These are phyloP conservation scores for Tephrocybe sp. DNA, from an alignment of 768 basidiomycete species.

Conservation along the genomic window DNA sequence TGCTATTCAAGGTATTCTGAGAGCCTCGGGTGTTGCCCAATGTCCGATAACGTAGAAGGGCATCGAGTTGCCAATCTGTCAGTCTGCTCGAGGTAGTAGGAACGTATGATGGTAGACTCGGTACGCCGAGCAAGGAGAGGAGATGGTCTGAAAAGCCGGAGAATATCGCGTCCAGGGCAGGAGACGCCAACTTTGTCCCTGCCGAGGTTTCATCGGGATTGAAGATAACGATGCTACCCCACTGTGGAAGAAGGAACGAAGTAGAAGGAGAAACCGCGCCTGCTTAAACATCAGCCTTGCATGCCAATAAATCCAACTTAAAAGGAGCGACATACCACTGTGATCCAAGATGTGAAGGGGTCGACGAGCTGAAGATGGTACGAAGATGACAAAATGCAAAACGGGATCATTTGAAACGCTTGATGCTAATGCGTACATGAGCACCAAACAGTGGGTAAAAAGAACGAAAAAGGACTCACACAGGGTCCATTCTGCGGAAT, in stretches of 20 bases:
- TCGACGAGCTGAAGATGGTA: conserved; percentile 67
- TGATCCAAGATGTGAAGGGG: conserved; percentile 67
- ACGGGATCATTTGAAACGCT: conserved; percentile 93
- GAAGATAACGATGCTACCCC: conserved; percentile 84
- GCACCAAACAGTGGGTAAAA: not conserved
- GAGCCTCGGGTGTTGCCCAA: conserved; percentile 66
- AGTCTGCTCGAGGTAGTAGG: conserved; percentile 25
- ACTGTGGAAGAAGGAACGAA: conserved; percentile 90
- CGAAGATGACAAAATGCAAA: conserved; percentile 86
- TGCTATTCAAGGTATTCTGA: conserved; percentile 77
- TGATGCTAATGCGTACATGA: conserved; percentile 56
- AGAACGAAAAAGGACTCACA: conserved; percentile 43
- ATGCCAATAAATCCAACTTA: conserved; percentile 1
- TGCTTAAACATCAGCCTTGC: conserved; percentile 23
- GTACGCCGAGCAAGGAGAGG: conserved; percentile 76
- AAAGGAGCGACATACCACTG: conserved; percentile 35
- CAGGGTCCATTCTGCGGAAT: conserved; percentile 94
- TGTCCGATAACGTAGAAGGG: conserved; percentile 67
- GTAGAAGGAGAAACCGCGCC: conserved; percentile 47
- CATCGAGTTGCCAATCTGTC: conserved; percentile 79
- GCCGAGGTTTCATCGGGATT: conserved; percentile 45
- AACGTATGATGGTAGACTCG: conserved; percentile 53
- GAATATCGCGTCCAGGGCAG: conserved; percentile 53
- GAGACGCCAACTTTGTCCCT: conserved; percentile 35
- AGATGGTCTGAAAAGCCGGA: conserved; percentile 69